A percentile compares a stretch with the other conserved stretches of the same genome.
phyloP scores from a whole-genome alignment of 176 grass and related monocot species.

The Triticum monococcum region DNA sequence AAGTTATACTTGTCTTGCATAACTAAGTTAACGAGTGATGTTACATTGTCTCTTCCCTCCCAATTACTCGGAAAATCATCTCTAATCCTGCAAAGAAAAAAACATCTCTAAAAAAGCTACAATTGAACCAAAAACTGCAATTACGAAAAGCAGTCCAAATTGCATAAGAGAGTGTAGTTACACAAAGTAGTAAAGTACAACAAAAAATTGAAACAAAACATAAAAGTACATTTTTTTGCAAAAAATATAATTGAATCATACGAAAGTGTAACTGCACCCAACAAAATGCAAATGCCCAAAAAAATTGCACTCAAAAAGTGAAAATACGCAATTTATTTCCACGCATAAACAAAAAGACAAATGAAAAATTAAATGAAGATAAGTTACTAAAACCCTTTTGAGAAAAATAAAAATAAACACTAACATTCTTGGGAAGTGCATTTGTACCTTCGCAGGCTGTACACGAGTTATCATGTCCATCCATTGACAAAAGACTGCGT shows the following conservation, averaged over 20 bases:
- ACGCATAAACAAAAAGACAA: not conserved
- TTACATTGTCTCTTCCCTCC: not conserved
- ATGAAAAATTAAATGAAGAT: not conserved
- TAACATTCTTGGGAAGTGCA: not conserved
- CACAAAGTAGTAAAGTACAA: no score
- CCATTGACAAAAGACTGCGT: no score
- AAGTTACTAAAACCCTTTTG: not conserved
- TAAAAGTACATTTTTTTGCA: no score
- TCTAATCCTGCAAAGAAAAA: not conserved
- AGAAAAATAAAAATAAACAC: not conserved
- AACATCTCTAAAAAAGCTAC: no score
- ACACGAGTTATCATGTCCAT: no score
- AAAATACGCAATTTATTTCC: not conserved
- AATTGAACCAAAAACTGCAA: no score
- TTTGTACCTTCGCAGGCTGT: no score
- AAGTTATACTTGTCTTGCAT: not conserved
- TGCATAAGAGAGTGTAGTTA: not conserved
- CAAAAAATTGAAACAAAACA: no score
- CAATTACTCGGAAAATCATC: not conserved
- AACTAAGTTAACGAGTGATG: not conserved
- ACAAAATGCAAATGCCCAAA: no score
- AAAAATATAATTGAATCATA: not conserved
- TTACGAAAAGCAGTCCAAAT: not conserved
- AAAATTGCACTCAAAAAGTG: no score
- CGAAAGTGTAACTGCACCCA: not conserved